Base-by-base conservation (phyloP, 23 red algal genomes). In the Gracilaria domingensis region DNA sequence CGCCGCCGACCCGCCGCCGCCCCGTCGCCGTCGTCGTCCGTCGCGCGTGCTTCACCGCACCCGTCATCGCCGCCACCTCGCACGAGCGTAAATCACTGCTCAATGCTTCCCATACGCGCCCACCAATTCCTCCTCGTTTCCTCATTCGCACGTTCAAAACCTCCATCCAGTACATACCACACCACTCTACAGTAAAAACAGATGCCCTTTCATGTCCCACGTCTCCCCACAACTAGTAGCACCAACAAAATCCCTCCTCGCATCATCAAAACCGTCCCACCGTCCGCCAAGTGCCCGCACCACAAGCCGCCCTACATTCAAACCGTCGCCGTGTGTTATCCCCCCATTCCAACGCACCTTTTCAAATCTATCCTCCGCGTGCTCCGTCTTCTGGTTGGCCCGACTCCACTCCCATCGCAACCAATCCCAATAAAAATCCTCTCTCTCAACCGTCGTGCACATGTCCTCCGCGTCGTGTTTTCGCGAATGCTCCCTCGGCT, bases 111-210 rank as follows among this genome's bases (percentile, higher is more conserved):
- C 49, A n/a, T 60, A 60, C 56, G 56, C 56, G 25, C 56, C 56
- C 4, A 60, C 56, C 56, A 12, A 11, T 25, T 1, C 60, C 1
- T 32, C 60, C 60, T 25, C 60, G 60, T 65, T 5, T 65, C 4
- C 60, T 65, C 60, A 65, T 65, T 65, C 60, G 60, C 60, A 32
- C 60, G 30, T 29, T 32, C 23, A 65, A 59, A 65, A 65, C 60
- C 9, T 30, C 60, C 24, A 30, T 65, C 60, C 60, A 30, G 60
- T 65, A 65, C 60, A 65, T 65, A 21, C 26, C 60, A 65, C 60
- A 26, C 25, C 23, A 32, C 24, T n/a, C 56, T 65, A 65, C 60
- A 65, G 60, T 65, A 65, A 65, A 65, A 65, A 65, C 42, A 11
- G 5, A 45, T 32, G 8, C 60, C 24, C 60, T 25, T 65, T 65